Conservation (phyloP, 768 basidiomycete genomes). For the Rhodotorula toruloides region DNA sequence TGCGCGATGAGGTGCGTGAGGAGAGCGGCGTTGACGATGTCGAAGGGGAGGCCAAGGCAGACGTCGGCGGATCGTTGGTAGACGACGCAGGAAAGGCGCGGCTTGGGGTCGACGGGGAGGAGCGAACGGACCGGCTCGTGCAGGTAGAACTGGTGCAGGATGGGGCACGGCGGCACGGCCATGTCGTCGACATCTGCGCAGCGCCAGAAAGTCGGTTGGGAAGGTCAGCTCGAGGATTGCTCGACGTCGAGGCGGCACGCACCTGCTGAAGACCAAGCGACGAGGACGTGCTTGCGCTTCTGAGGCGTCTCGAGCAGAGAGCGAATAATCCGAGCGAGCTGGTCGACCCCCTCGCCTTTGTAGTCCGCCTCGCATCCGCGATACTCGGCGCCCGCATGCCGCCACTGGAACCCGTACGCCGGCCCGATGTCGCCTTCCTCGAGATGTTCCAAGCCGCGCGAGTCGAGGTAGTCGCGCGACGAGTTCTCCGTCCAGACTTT, state of each 20-base stretch:
- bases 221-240: not conserved
- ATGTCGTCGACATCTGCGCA: conserved; percentile 75
- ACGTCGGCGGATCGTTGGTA: conserved; percentile 95
- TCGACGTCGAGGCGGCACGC: conserved; percentile 34
- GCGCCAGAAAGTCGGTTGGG: not conserved
- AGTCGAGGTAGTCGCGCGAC: conserved; percentile 74
- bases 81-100: conserved; percentile 93
- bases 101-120: conserved; percentile 53
- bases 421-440: conserved; percentile 89
- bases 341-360: conserved; percentile 60
- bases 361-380: conserved; percentile 49
- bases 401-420: conserved; percentile 64
- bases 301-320: conserved; percentile 91
- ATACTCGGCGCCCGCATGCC: conserved; percentile 42
- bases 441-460: conserved; percentile 70
- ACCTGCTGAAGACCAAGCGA: conserved; percentile 97
- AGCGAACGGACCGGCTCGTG: conserved; percentile 62
- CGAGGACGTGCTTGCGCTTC: conserved; percentile 84
- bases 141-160: conserved; percentile 98
- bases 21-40: conserved; percentile 94
- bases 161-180: conserved; percentile 96
- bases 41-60: conserved; percentile 90
- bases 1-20: conserved; percentile 94
- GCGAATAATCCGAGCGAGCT: conserved; percentile 75
- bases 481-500: conserved; percentile 98